Base-by-base conservation (phyloP, 371 early-diverging fungal species). In the Apophysomyces trapeziformis region DNA sequence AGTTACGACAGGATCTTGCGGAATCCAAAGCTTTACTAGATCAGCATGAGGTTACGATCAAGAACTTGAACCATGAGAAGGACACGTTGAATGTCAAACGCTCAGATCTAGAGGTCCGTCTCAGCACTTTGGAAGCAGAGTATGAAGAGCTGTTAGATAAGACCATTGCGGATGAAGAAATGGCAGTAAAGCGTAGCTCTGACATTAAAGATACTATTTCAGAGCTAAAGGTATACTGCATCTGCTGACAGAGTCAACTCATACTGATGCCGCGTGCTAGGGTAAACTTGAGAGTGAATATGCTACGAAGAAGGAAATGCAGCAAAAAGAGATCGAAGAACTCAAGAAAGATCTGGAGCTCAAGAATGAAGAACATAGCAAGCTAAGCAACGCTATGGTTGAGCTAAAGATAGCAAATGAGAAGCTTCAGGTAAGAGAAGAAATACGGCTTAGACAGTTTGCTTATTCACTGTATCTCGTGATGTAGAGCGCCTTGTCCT, bases 131-230 rank as follows among this genome's bases (percentile, higher is more conserved):
- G 36, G 93, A 95, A 73, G 71, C 85, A 38, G 98, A 97, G 75
- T 97, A 95, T 73, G 95, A 95, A 68, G 95, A 96, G 74, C 78
- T 96, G 65, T 71, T 97, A n/a, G 95, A 96, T 69, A 92, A 93
- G 82, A 93, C 96, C 5, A 96, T 97, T 65, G 90, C 90, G 11
- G 95, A 95, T 50, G 96, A 96, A 71, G 95, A 95, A 69, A 89
- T 87, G n/a, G 66, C 68, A 14, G 71, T 67, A 63, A 84, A 89
- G 62, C 84, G 77, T 67, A 88, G 78, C 61, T 84, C 84, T 43
- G 88, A 93, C 60, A 83, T 91, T 58, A 80, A 85, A 14, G 90
- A 87, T 65, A 89, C 91, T 44, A 85, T 95, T 66, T 82, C 87
- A 46, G 94, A 94, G 56, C 81, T 95, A 43, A 92, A 90, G 83